These are phyloP conservation scores for Haberlea rhodopensis DNA, from an alignment of 257 asterid species.

Conservation along the genomic window DNA sequence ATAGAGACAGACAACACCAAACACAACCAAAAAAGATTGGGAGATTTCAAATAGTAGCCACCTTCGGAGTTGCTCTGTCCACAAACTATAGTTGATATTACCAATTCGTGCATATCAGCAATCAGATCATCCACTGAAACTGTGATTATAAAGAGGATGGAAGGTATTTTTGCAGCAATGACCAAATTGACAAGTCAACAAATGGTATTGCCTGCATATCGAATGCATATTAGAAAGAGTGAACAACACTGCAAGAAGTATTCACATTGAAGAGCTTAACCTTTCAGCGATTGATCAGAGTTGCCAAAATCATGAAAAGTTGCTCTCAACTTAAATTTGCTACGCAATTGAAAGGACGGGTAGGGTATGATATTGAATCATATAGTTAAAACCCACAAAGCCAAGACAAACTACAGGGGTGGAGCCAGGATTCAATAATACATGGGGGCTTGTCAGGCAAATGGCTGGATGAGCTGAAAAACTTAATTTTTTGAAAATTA, in stretches of 20 bases:
- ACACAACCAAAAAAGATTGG: not conserved
- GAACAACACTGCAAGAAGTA: not conserved
- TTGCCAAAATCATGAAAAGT: conserved; percentile 7
- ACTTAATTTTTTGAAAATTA: no score
- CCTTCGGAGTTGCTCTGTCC: conserved; percentile 99
- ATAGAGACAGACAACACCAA: no score
- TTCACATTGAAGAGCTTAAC: conserved; percentile 16
- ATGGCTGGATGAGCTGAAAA: no score
- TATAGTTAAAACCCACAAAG: not conserved
- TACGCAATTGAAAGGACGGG: not conserved
- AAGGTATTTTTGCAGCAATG: conserved; percentile 7
- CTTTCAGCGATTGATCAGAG: not conserved
- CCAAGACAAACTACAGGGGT: conserved; percentile 10
- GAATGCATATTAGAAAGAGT: not conserved
- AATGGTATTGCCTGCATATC: conserved; percentile 16
- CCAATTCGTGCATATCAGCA: conserved; percentile 85
- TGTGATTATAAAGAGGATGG: conserved; percentile 38
- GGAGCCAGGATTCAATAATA: no score
- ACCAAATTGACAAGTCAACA: not conserved
- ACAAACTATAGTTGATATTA: conserved; percentile 90
- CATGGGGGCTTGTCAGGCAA: no score
- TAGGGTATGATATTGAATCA: not conserved
- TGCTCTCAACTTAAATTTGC: not conserved
- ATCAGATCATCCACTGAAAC: conserved; percentile 96
- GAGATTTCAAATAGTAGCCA: conserved; percentile 16